phyloP scores from a whole-genome alignment of 2,329 filamentous ascomycete species.

The Aspergillus eucalypticola region DNA sequence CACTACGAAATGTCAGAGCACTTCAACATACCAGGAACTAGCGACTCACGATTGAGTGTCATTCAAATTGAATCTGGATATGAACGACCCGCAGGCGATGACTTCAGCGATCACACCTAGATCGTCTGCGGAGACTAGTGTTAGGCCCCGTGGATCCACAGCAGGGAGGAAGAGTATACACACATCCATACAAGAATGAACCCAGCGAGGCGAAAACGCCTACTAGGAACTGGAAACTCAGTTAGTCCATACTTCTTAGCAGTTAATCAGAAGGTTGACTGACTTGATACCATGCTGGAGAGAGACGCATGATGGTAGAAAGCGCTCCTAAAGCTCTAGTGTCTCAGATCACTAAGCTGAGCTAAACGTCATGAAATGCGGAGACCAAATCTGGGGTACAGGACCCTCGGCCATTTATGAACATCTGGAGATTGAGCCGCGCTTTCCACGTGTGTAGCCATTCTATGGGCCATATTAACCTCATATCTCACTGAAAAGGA shows the following conservation, averaged over 20 bases:
- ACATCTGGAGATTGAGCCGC: slow-evolving; percentile 26
- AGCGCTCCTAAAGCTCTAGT: neutral
- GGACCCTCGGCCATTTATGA: slow-evolving; percentile 22
- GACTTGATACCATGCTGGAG: slow-evolving; percentile 61
- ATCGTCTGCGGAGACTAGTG: slow-evolving; percentile 43
- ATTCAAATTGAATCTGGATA: slow-evolving; percentile 32
- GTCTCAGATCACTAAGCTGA: neutral
- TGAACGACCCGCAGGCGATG: slow-evolving; percentile 46
- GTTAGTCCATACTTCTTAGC: neutral
- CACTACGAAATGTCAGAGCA: slow-evolving; percentile 42
- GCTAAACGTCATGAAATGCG: slow-evolving; percentile 16
- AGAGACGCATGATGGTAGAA: slow-evolving; percentile 51
- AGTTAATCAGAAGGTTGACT: slow-evolving; percentile 6
- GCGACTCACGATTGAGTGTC: slow-evolving; percentile 33
- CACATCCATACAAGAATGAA: slow-evolving; percentile 58
- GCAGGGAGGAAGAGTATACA: slow-evolving; percentile 6
- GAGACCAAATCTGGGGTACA: slow-evolving; percentile 19
- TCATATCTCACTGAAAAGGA: neutral
- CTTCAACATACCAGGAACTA: neutral
- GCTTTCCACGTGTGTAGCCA: slow-evolving; percentile 10
- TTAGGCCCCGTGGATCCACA: slow-evolving; percentile 6
- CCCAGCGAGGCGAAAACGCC: slow-evolving; percentile 61
- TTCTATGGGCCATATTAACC: neutral
- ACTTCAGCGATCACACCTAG: slow-evolving; percentile 62
- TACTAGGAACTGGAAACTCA: slow-evolving; percentile 53